Evolutionary conservation across 768 basidiomycete genomes (phyloP), one percentile per base, ranked within the genome.

Genomic region (Lentinula lateritia): DNA sequence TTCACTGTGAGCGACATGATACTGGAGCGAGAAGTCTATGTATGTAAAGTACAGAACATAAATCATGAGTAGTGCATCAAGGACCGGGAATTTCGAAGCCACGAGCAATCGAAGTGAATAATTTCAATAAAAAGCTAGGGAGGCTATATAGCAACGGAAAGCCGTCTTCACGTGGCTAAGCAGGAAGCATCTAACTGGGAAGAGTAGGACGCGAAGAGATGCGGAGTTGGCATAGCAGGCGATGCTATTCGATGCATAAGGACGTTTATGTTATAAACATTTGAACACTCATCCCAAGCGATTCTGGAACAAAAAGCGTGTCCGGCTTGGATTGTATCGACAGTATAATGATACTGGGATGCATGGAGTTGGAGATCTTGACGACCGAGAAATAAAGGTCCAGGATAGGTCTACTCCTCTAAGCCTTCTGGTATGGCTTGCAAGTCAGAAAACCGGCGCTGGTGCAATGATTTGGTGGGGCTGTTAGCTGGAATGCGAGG

Each of bases 341-440:
- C 38, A 39, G 38, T 8, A 13, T 9, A 13, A 39, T 39, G 2
- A 13, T 4, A 13, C 13, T 13, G 13, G 23, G 43, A 45, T 45
- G 43, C n/a, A 28, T 43, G 2, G 23, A 45, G 55, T 34, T 42
- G 55, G 13, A 20, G 3, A 10, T 7, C 7, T 28, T 3, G 13
- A 42, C 34, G 50, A 34, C 50, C 13, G 23, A 23, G 28, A 42
- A 23, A 28, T 5, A 55, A 7, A 35, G 52, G 16, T 16, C 8
- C 18, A 56, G 32, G 20, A 6, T 12, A n/a, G 38, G n/a, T 20
- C 28, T 23, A 43, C 5, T 48, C 58, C 23, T 38, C 45, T 12
- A 50, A 34, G 42, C 38, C 58, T 23, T 59, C 58, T 9, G 58
- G 58, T 48, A 59, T 59, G n/a, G n/a, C 43, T 23, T 46, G 45